A percentile compares a stretch with the other conserved stretches of the same genome.
These are phyloP conservation scores for Xylaria sp. DNA, from an alignment of 2,329 filamentous ascomycete species.

Conservation along the genomic window DNA sequence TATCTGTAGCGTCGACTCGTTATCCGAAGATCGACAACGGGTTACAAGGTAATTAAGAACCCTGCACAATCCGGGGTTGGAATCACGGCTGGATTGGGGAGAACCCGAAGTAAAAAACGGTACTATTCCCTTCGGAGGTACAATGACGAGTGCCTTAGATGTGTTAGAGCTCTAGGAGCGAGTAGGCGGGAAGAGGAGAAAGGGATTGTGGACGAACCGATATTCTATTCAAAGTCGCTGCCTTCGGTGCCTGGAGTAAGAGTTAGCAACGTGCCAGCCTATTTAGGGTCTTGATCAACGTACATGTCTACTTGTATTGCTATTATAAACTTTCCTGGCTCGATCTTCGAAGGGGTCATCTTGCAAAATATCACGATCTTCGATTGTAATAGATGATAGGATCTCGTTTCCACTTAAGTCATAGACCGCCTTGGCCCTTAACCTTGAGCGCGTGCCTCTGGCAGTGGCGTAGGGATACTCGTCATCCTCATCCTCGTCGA, in stretches of 20 bases:
- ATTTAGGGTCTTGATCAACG: slow-evolving; percentile 40
- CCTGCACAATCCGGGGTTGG: not conserved
- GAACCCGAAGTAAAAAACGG: slow-evolving; percentile 2
- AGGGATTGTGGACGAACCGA: slow-evolving; percentile 24
- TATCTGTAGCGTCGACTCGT: not conserved
- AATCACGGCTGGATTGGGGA: no score
- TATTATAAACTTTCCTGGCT: slow-evolving; percentile 20
- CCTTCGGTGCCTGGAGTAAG: slow-evolving; percentile 7
- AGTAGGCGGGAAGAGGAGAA: not conserved
- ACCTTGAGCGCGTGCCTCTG: slow-evolving; percentile 18
- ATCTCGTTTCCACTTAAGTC: slow-evolving; percentile 46
- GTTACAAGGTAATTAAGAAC: slow-evolving; percentile 8
- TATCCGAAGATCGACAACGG: not conserved
- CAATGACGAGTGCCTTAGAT: slow-evolving; percentile 34
- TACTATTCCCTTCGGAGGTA: slow-evolving; percentile 26
- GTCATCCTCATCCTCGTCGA: slow-evolving; percentile 16
- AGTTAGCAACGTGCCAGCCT: slow-evolving; percentile 10
- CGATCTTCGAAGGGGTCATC: slow-evolving; percentile 38
- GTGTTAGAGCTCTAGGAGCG: not conserved
- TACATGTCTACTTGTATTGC: not conserved
- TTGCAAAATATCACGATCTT: slow-evolving; percentile 43
- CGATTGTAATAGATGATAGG: slow-evolving; percentile 32
- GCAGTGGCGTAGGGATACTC: slow-evolving; percentile 25
- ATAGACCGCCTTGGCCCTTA: slow-evolving; percentile 44
- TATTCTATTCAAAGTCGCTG: slow-evolving; percentile 20